Percentiles rank a stretch among this genome's conserved stretches.
Conservation (phyloP, 2,329 filamentous ascomycete genomes). For the Hysterium pulicare region DNA sequence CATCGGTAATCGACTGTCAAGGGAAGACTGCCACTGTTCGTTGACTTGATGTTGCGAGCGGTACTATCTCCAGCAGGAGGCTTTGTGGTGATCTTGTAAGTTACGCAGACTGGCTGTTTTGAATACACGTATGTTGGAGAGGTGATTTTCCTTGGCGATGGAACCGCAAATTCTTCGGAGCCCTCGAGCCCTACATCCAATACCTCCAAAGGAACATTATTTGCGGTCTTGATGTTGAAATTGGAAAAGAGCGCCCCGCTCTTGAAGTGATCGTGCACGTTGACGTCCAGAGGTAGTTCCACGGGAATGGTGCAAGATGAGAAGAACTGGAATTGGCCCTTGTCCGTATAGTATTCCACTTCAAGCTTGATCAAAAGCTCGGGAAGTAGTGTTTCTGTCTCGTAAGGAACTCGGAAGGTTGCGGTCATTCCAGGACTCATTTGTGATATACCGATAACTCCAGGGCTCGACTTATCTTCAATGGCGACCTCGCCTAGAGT, state of each 20-base stretch:
- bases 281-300: conserved; percentile 81
- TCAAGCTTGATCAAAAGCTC: conserved; percentile 75
- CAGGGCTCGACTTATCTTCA: conserved; percentile 41
- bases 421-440: conserved; percentile 48
- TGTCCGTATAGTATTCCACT: conserved; percentile 65
- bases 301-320: conserved; percentile 64
- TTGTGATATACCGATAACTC: conserved; percentile 43
- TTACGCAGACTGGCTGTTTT: conserved; percentile 73
- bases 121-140: conserved; percentile 64
- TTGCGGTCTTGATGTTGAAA: conserved; percentile 86
- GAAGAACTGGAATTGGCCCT: conserved; percentile 63
- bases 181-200: conserved; percentile 66
- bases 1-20: conserved; percentile 74
- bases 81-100: conserved; percentile 68
- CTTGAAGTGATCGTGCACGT: conserved; percentile 95
- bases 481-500: conserved; percentile 43
- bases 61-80: conserved; percentile 20
- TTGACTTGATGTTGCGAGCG: conserved; percentile 40
- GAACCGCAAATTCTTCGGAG: conserved; percentile 66
- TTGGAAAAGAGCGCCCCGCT: conserved; percentile 75
- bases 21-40: conserved; percentile 48
- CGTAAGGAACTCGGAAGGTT: conserved; percentile 73
- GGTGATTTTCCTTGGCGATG: conserved; percentile 49
- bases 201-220: conserved; percentile 69
- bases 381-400: conserved; percentile 70